phyloP scores from a whole-genome alignment of 371 early-diverging fungal species.

The Rhizopus arrhizus region DNA sequence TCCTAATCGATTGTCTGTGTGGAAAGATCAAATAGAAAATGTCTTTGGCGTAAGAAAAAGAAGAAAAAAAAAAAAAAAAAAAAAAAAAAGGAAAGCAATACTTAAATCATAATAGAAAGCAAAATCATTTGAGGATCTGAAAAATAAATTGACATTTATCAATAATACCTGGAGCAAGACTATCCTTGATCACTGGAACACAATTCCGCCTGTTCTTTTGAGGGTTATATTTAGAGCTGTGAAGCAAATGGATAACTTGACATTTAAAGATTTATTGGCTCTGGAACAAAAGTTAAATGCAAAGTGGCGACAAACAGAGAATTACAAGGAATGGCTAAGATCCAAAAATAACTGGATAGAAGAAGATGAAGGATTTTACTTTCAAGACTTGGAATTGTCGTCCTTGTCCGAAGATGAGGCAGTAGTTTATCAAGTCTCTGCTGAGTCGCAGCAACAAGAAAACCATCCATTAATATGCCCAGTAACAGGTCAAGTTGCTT shows the following conservation, averaged over 20 bases:
- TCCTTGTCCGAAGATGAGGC: background rate
- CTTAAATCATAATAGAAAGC: slow-evolving; percentile 18
- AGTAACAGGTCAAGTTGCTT: slow-evolving; percentile 26
- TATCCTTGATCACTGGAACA: slow-evolving; percentile 37
- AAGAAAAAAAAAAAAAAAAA: background rate
- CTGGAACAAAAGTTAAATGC: slow-evolving; percentile 36
- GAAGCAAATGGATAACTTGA: slow-evolving; percentile 4
- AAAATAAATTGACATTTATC: slow-evolving; percentile 14
- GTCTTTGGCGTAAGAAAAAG: slow-evolving; percentile 50
- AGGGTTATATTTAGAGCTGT: slow-evolving; percentile 37
- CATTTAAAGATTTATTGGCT: slow-evolving; percentile 21
- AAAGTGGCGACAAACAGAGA: slow-evolving; percentile 42
- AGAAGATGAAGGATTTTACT: slow-evolving; percentile 22
- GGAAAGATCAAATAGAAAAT: slow-evolving; percentile 52
- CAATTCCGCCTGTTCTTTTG: slow-evolving; percentile 35
- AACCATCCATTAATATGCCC: slow-evolving; percentile 26
- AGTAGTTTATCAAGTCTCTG: slow-evolving; percentile 28
- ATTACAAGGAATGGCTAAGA: slow-evolving; percentile 37
- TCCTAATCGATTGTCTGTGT: slow-evolving; percentile 57
- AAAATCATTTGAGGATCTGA: slow-evolving; percentile 28
- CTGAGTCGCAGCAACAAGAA: slow-evolving; percentile 4
- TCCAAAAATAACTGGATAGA: slow-evolving; percentile 4
- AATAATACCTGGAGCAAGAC: slow-evolving; percentile 36
- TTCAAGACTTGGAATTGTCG: slow-evolving; percentile 1
- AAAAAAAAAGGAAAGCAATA: background rate